Evolutionary conservation across 768 basidiomycete genomes (phyloP), one percentile per base, ranked within the genome.

Genomic region (Fomitopsis pulvina): DNA sequence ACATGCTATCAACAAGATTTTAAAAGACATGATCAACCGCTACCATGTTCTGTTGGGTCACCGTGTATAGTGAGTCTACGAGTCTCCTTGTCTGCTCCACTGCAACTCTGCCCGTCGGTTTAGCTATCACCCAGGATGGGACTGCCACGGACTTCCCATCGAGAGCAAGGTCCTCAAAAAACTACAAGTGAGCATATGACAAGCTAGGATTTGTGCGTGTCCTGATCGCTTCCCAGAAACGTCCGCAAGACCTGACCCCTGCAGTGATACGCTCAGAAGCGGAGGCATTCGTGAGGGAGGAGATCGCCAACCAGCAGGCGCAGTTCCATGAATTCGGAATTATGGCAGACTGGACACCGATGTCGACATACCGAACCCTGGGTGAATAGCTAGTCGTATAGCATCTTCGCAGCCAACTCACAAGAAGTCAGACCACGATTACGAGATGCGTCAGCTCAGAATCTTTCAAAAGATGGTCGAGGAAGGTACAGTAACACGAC

Each of bases 131-230:
- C 94, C 95, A 29, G 95, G 95, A 9, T 99, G 92, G 92, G 95
- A 99, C 61, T 98, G 95, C 60, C 95, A 99, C 64, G 95, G 95
- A 5, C 79, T 97, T 11, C 95, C 95, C 0, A 97, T 98, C 53
- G 95, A 98, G 65, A 91, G 92, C 57, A 97, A 96, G 60, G 89
- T 93, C 0, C 69, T 99, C 29, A 73, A 85, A 52, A 78, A 85
- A 21, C 72, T 95, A 24, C 76, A 79, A 48, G 89, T 89, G 61
- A 48, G 78, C 22, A 16, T 51, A n/a, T 45, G 4, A 29, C 25
- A 4, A 28, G 22, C 29, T 29, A n/a, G n/a, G 7, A 14, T 14
- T 18, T 5, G 5, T 4, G 5, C 34, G 14, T 16, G 34, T 37
- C 5, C 14, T 37, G 20, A 11, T 43, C 44, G 20, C 71, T 80